These are phyloP conservation scores for Tetraselmis striata DNA, from an alignment of 139 green algal species.

Conservation along the genomic window DNA sequence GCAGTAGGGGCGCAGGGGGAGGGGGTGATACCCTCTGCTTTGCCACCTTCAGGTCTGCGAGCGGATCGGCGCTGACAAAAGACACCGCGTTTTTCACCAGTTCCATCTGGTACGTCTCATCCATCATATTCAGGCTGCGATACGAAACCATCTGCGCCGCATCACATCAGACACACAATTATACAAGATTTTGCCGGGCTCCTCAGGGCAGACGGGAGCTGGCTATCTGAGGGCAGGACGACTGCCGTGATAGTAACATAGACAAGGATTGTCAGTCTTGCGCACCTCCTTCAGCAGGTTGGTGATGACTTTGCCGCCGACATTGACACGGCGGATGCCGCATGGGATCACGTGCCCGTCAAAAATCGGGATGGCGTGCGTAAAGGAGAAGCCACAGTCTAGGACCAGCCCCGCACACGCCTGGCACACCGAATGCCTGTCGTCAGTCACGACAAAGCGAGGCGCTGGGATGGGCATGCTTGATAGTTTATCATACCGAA, in stretches of 20 bases:
- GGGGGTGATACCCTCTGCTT: slow-evolving; percentile 1
- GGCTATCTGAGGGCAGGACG: not conserved
- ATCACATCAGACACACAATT: too few relatives aligned
- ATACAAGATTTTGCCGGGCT: too few relatives aligned
- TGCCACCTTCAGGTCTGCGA: slow-evolving; percentile 37
- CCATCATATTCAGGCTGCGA: slow-evolving; percentile 90
- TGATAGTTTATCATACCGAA: slow-evolving; percentile 9
- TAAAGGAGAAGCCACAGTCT: slow-evolving; percentile 59
- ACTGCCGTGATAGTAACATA: not conserved
- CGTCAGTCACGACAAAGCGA: too few relatives aligned
- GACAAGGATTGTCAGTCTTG: slow-evolving; percentile 42
- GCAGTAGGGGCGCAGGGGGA: too few relatives aligned
- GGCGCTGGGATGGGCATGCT: too few relatives aligned
- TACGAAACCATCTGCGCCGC: not conserved
- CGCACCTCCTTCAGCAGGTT: slow-evolving; percentile 94
- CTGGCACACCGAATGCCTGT: too few relatives aligned
- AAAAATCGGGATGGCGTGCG: slow-evolving; percentile 35
- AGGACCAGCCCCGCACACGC: slow-evolving; percentile 39
- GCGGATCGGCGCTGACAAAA: slow-evolving; percentile 68
- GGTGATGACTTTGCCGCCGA: slow-evolving; percentile 96
- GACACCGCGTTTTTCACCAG: slow-evolving; percentile 86
- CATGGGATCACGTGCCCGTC: slow-evolving; percentile 31
- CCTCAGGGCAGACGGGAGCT: not conserved
- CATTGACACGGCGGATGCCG: slow-evolving; percentile 72
- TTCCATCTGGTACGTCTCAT: slow-evolving; percentile 89